Base-by-base conservation (phyloP, 2,329 filamentous ascomycete species). In the Knufia petricola region DNA sequence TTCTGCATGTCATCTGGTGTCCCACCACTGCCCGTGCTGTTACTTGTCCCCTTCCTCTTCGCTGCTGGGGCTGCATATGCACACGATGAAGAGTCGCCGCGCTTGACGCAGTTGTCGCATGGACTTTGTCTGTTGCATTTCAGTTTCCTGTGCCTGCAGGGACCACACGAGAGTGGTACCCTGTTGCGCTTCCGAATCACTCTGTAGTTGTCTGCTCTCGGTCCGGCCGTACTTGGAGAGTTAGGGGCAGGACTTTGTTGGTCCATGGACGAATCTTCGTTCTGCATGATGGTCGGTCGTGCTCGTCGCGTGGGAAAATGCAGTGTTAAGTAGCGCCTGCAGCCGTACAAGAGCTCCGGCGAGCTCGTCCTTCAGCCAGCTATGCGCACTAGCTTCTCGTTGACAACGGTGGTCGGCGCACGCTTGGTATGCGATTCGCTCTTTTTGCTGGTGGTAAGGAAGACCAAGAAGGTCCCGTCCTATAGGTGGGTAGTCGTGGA, bases 1-100 rank as follows among this genome's bases (percentile, higher is more conserved):
- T 94, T 94, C 71, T 96, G 90, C 90, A 96, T 95, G 67, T 95
- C 90, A 75, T 95, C 89, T 43, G 90, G 87, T 58, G 77, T 74
- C 68, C 78, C 69, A 45, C 47, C 53, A 3, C 48, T 44, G n/a
- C 69, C 57, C 48, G 69, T 77, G 66, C 82, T 78, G 61, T 72
- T 74, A 31, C 67, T 58, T 7, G 60, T 59, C 50, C 66, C 81
- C 74, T 87, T 94, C 68, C 87, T 92, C 58, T 87, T 78, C 46
- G 71, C 72, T 26, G 73, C 67, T 31, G 80, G 82, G 45, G 81
- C 76, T 40, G 87, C 88, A 71, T 95, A 96, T 56, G 84, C 85
- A 70, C 90, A 96, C 50, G 86, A 84, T 48, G 76, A 69, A 12
- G 84, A 82, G 66, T 89, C 86, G 56, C 81, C 86, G 60, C 88